Base-by-base conservation (phyloP, 2,329 filamentous ascomycete species). In the Penicillium olsonii region DNA sequence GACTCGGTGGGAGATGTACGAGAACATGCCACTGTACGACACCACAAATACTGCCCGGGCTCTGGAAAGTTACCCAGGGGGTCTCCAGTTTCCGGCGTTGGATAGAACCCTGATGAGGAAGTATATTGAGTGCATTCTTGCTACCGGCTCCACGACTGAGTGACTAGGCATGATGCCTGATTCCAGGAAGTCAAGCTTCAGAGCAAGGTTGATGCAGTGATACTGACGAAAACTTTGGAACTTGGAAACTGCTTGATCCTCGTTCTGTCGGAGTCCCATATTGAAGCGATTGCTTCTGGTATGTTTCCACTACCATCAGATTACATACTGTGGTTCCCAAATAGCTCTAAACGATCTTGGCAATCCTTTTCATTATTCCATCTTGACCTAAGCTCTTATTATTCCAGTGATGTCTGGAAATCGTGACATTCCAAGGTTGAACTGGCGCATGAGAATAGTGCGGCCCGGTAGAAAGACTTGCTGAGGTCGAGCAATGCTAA, bases 121-220 rank as follows among this genome's bases (percentile, higher is more conserved):
- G 35, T 37, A 39, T 35, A 6, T 35, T 10, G 15, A 15, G 18
- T 35, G 15, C 27, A 5, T 31, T 35, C 33, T 17, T 8, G 33
- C 8, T 35, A 7, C n/a, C 17, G 33, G 33, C 6, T 18, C 33
- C n/a, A 17, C 17, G 5, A 7, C 11, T 35, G 33, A 18, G 33
- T 35, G 17, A 35, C n/a, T 6, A 35, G 5, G 4, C 33, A 18
- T 85, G 82, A 82, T 72, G 84, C 0, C 84, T 84, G 15, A 2
- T 34, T 34, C 31, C 5, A 15, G 15, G 5, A 34, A 34, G 14
- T 7, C 5, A 34, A 17, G 7, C 15, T 15, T 14, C 27, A 29
- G 10, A 29, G 27, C 2, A 11, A 29, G 14, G 17, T n/a, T 5
- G 14, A 11, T 15, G 11, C n/a, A 34, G 15, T 34, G 6, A 17